Conservation (phyloP, 306 rosid species). For the Casuarina glauca region DNA sequence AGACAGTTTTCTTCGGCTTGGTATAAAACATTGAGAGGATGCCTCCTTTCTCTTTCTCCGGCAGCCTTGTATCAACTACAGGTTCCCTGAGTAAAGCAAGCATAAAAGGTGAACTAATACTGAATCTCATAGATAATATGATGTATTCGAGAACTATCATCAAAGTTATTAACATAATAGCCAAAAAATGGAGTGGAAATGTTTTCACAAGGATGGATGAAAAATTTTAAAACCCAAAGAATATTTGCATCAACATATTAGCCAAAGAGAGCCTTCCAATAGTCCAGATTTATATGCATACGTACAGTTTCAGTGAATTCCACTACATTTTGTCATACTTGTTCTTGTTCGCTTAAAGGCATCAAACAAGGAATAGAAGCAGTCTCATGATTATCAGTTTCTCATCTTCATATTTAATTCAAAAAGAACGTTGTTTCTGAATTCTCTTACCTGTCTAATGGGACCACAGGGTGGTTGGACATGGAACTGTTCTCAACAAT, state of each 20-base stretch:
- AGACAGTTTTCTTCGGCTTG: constrained; percentile 32
- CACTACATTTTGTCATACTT: not conserved
- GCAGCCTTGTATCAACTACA: constrained; percentile 24
- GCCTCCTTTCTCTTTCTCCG: constrained; percentile 34
- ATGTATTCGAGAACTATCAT: not conserved
- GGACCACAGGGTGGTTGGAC: constrained; percentile 36
- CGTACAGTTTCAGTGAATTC: not conserved
- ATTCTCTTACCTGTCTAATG: constrained; percentile 50
- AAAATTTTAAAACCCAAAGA: not conserved
- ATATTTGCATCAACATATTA: not conserved
- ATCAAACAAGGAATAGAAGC: constrained; percentile 21
- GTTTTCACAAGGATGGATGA: not conserved
- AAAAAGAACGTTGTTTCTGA: not conserved
- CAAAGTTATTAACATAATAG: not conserved
- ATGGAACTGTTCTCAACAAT: constrained; percentile 35
- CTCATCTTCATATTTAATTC: constrained; percentile 15
- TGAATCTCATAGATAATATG: constrained; percentile 6
- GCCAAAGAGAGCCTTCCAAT: not conserved
- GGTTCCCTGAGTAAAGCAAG: constrained; percentile 48
- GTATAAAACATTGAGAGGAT: constrained; percentile 32
- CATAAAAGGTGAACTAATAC: constrained; percentile 12
- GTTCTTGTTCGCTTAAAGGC: constrained; percentile 7
- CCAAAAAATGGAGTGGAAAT: not conserved
- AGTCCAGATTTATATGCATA: not conserved
- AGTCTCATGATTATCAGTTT: constrained; percentile 6